These are phyloP conservation scores for Diaporthe humulicola DNA, from an alignment of 2,329 filamentous ascomycete genomes.

Conservation along the genomic window DNA sequence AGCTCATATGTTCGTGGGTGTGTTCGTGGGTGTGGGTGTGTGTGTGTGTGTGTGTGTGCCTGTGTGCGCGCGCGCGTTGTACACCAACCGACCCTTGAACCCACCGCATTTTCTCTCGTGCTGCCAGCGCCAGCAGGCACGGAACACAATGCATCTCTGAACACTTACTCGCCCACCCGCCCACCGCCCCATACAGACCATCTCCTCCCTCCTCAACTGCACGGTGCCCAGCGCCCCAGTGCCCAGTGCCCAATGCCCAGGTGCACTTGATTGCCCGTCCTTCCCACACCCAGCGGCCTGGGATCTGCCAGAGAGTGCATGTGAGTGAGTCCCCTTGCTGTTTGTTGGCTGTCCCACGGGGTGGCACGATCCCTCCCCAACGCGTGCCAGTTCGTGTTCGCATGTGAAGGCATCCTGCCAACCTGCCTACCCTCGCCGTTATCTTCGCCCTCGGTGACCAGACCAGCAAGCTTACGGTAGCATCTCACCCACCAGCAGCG, in stretches of 20 bases:
- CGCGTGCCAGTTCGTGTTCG: slow-evolving; percentile 12
- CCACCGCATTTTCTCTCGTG: not conserved
- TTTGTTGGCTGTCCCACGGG: not conserved
- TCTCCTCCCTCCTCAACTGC: slow-evolving; percentile 17
- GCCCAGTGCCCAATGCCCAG: slow-evolving; percentile 1
- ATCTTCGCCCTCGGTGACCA: slow-evolving; percentile 14
- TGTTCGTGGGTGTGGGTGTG: not conserved
- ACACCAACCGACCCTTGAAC: slow-evolving; percentile 16
- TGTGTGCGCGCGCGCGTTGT: not conserved
- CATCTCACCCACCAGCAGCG: slow-evolving; percentile 33
- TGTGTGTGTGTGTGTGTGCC: no score
- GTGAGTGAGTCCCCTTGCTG: slow-evolving; percentile 24
- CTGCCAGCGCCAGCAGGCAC: slow-evolving; percentile 25
- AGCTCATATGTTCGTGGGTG: not conserved
- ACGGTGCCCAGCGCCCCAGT: slow-evolving; percentile 9
- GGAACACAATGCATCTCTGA: slow-evolving; percentile 26
- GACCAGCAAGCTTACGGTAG: slow-evolving; percentile 37
- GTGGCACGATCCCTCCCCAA: slow-evolving; percentile 25
- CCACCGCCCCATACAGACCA: slow-evolving; percentile 10
- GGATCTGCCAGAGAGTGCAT: slow-evolving; percentile 27
- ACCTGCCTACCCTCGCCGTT: no score
- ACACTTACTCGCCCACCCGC: slow-evolving; percentile 30
- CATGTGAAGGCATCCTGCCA: slow-evolving; percentile 32
- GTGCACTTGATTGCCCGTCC: not conserved
- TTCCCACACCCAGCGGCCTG: not conserved